Conservation (phyloP, 371 early-diverging fungal genomes). For the Lichtheimia hyalospora region DNA sequence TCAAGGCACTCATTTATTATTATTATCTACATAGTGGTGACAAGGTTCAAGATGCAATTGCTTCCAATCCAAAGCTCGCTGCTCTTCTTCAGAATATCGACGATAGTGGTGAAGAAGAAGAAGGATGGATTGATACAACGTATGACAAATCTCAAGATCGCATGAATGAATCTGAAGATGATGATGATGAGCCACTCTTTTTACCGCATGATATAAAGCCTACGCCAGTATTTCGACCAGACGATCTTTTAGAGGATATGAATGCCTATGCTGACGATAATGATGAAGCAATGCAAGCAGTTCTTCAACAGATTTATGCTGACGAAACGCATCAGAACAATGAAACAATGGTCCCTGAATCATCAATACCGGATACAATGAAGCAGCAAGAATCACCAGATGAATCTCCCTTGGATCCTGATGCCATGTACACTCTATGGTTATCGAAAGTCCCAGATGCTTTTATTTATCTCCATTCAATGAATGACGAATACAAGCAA, state of each 20-base stretch:
- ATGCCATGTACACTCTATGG: conserved; percentile 27
- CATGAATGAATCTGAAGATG: conserved; percentile 19
- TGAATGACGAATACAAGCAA: conserved; percentile 43
- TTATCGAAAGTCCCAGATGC: conserved; percentile 36
- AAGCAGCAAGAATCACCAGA: not conserved
- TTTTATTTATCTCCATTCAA: conserved; percentile 34
- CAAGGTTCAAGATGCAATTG: conserved; percentile 33
- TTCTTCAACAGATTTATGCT: conserved; percentile 55
- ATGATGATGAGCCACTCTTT: conserved; percentile 31
- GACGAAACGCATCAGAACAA: not conserved
- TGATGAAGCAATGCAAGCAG: conserved; percentile 37
- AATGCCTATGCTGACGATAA: conserved; percentile 54
- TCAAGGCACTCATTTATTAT: not conserved
- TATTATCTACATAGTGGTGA: conserved; percentile 16
- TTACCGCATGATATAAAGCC: not conserved
- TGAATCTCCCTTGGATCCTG: conserved; percentile 2
- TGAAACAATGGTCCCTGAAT: conserved; percentile 1
- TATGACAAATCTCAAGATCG: conserved; percentile 41
- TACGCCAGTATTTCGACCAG: not conserved
- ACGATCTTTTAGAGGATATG: conserved; percentile 29
- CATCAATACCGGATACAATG: not conserved
- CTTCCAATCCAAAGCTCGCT: conserved; percentile 32
- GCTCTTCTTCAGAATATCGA: conserved; percentile 22
- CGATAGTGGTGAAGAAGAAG: conserved; percentile 20
- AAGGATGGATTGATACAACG: conserved; percentile 9